Conservation (phyloP, 371 early-diverging fungal genomes). For the Mucor circinelloides region DNA sequence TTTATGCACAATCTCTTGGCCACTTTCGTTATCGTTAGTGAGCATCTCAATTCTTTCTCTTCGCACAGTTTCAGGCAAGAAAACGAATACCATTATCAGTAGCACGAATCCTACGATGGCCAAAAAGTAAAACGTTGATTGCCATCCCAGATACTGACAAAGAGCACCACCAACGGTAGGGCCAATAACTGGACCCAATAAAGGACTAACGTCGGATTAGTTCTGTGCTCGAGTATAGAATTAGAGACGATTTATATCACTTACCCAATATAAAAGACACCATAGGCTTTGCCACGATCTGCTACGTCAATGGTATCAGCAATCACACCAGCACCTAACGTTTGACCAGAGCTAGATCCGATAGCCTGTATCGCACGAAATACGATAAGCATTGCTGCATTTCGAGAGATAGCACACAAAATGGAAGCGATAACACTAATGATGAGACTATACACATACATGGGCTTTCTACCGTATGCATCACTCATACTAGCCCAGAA, state of each 20-base stretch:
- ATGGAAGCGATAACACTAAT: conserved; percentile 62
- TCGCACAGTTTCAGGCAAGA: conserved; percentile 37
- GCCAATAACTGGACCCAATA: conserved; percentile 58
- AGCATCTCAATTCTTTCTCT: neutral
- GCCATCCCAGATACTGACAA: conserved; percentile 65
- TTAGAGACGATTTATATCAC: neutral
- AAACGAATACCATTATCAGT: conserved; percentile 16
- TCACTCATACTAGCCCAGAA: conserved; percentile 73
- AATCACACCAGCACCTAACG: conserved; percentile 48
- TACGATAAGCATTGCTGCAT: conserved; percentile 51
- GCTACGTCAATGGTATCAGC: conserved; percentile 31
- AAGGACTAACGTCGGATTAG: conserved; percentile 7
- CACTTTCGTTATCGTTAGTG: neutral
- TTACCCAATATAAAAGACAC: conserved; percentile 30
- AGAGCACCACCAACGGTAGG: conserved; percentile 57
- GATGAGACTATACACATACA: conserved; percentile 59
- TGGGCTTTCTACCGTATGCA: conserved; percentile 55
- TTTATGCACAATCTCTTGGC: neutral
- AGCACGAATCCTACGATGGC: conserved; percentile 34
- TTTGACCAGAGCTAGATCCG: conserved; percentile 65
- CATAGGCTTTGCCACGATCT: conserved; percentile 35
- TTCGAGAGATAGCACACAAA: conserved; percentile 58
- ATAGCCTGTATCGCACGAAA: conserved; percentile 70
- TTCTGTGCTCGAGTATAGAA: neutral
- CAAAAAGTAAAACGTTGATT: conserved; percentile 62